Percentiles rank a stretch among this genome's conserved stretches.
Conservation (phyloP, 306 rosid genomes). For the Cicer arietinum region DNA sequence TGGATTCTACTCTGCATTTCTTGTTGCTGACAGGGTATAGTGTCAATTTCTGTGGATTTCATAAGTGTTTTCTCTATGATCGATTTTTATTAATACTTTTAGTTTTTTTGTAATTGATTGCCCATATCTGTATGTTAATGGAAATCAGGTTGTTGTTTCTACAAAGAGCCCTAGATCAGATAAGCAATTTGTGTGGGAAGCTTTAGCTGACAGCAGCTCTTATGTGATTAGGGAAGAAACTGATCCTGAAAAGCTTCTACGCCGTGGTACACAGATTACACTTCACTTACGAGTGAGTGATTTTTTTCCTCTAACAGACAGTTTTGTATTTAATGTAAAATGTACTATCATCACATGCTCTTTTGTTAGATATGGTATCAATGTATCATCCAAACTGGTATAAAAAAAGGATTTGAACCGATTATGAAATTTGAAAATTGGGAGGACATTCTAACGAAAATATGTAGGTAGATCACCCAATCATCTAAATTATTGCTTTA, state of each 20-base stretch:
- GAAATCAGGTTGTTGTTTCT: slow-evolving; percentile 82
- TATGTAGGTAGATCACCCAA: background rate
- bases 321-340: background rate
- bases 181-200: slow-evolving; percentile 92
- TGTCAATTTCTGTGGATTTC: slow-evolving; percentile 42
- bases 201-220: slow-evolving; percentile 88
- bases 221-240: slow-evolving; percentile 93
- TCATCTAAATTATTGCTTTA: background rate
- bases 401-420: background rate
- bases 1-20: slow-evolving; percentile 97
- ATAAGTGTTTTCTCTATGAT: background rate
- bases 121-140: slow-evolving; percentile 35
- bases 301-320: slow-evolving; percentile 20
- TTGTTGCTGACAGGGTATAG: slow-evolving; percentile 89
- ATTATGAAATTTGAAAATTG: background rate
- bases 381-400: background rate
- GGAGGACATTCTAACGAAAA: background rate
- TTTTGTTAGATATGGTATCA: background rate
- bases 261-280: slow-evolving; percentile 92
- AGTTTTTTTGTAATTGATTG: slow-evolving; percentile 43
- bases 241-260: slow-evolving; percentile 75
- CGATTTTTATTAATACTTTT: slow-evolving; percentile 1
- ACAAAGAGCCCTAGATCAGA: slow-evolving; percentile 96
- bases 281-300: slow-evolving; percentile 75
- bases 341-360: slow-evolving; percentile 3